phyloP scores from a whole-genome alignment of 2,329 filamentous ascomycete species.

The Ascochyta clinopodiicola region DNA sequence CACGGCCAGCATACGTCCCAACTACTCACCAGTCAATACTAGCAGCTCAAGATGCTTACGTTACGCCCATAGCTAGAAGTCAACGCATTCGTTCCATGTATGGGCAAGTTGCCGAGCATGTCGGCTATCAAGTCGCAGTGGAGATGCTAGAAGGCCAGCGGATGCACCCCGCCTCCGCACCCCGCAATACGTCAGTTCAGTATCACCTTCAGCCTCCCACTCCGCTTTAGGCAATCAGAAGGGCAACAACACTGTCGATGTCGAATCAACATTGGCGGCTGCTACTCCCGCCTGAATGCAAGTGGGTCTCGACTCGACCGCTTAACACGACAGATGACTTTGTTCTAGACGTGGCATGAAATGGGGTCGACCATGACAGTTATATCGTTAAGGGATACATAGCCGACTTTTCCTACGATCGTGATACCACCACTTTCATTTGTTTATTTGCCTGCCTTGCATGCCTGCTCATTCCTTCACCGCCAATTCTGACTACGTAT shows the following conservation, averaged over 20 bases:
- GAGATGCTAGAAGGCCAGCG: slow-evolving; percentile 2
- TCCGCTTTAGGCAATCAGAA: neutral
- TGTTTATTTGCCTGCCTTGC: neutral
- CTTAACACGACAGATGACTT: neutral
- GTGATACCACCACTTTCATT: neutral
- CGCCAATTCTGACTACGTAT: neutral
- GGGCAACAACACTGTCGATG: neutral
- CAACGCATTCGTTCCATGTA: neutral
- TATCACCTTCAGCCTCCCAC: slow-evolving; percentile 8
- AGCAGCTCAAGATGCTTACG: neutral
- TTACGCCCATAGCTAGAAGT: neutral
- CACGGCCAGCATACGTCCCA: neutral
- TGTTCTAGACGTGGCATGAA: neutral
- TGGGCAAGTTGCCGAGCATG: slow-evolving; percentile 6
- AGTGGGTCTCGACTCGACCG: neutral
- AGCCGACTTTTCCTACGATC: neutral
- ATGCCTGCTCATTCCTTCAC: no score
- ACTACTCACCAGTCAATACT: neutral
- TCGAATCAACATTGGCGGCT: neutral
- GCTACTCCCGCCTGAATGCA: neutral
- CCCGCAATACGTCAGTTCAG: slow-evolving; percentile 9
- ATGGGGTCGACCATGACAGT: no score
- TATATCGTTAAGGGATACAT: neutral
- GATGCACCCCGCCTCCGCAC: neutral
- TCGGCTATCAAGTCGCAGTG: slow-evolving; percentile 5